These are phyloP conservation scores for Karstenula rhodostoma DNA, from an alignment of 2,329 filamentous ascomycete genomes.

Conservation along the genomic window DNA sequence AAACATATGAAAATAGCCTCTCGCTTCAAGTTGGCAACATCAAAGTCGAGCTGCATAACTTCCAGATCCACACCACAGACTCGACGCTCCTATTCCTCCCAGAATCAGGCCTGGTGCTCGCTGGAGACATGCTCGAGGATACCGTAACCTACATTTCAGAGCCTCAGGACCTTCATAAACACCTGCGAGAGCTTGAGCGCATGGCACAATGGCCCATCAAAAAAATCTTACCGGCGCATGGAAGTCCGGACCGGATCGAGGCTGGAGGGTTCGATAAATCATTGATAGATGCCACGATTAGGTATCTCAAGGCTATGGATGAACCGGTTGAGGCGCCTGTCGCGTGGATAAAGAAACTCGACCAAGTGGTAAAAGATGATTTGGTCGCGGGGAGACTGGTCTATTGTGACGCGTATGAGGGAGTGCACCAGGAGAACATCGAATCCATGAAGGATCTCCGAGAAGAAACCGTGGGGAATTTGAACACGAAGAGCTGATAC, in stretches of 20 bases:
- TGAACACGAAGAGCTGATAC: background rate
- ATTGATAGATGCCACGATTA: slow-evolving; percentile 20
- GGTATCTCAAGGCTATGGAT: slow-evolving; percentile 19
- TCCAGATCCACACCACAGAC: slow-evolving; percentile 23
- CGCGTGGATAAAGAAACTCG: slow-evolving; percentile 17
- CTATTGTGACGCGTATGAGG: slow-evolving; percentile 20
- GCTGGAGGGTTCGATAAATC: slow-evolving; percentile 16
- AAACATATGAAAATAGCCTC: slow-evolving; percentile 14
- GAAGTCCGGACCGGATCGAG: slow-evolving; percentile 17
- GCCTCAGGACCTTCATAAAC: slow-evolving; percentile 5
- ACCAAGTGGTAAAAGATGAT: slow-evolving; percentile 19
- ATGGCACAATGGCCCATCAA: slow-evolving; percentile 17
- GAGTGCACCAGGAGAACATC: slow-evolving; percentile 20
- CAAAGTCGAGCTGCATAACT: slow-evolving; percentile 17
- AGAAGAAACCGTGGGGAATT: background rate
- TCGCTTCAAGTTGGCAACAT: slow-evolving; percentile 15
- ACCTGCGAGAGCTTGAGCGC: slow-evolving; percentile 18
- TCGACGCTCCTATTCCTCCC: slow-evolving; percentile 17
- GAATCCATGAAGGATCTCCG: slow-evolving; percentile 16
- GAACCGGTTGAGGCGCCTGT: slow-evolving; percentile 16
- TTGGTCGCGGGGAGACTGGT: slow-evolving; percentile 15
- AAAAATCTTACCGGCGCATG: slow-evolving; percentile 21
- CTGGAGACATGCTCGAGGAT: slow-evolving; percentile 25
- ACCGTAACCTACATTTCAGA: slow-evolving; percentile 21
- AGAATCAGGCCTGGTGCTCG: slow-evolving; percentile 15